Evolutionary conservation across 257 asterid genomes (phyloP).

Genomic region (Salvia splendens): DNA sequence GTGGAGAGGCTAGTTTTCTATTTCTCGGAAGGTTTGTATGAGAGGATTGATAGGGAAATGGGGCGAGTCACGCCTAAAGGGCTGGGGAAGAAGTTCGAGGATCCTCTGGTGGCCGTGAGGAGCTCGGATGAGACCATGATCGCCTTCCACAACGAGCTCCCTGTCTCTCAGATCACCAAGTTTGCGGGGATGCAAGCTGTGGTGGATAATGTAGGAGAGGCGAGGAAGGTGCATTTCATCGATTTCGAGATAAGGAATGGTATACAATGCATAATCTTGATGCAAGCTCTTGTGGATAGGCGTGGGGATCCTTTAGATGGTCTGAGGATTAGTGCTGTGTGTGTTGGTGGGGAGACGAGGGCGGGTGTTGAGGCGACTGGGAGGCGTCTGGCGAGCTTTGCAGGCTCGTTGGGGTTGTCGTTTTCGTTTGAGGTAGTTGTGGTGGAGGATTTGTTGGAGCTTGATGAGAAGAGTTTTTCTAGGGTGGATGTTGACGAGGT

Average conservation of each 20-base stretch:
- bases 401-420: slow-evolving; percentile 44
- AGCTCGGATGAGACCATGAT: slow-evolving; percentile 13
- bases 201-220: slow-evolving; percentile 44
- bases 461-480: slow-evolving; percentile 30
- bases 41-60: slow-evolving; percentile 51
- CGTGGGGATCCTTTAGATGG: slow-evolving; percentile 35
- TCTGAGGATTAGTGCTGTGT: slow-evolving; percentile 61
- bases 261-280: slow-evolving; percentile 50
- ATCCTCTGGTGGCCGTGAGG: slow-evolving; percentile 32
- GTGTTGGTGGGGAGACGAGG: slow-evolving; percentile 42
- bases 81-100: slow-evolving; percentile 28
- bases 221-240: slow-evolving; percentile 52
- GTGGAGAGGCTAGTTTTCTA: slow-evolving; percentile 46
- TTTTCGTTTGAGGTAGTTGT: slow-evolving; percentile 46
- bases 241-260: slow-evolving; percentile 58
- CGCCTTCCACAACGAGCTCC: slow-evolving; percentile 46
- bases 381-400: slow-evolving; percentile 44
- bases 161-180: slow-evolving; percentile 49
- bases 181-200: slow-evolving; percentile 58
- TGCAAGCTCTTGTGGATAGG: slow-evolving; percentile 64
- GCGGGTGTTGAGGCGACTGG: slow-evolving; percentile 51
- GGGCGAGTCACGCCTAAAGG: slow-evolving; percentile 37
- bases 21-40: slow-evolving; percentile 53
- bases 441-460: slow-evolving; percentile 49
- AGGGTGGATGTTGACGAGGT: slow-evolving; percentile 42